Percentiles rank a stretch among this genome's conserved stretches.
Conservation (phyloP, 139 green algal species). For the Closterium sp. region DNA sequence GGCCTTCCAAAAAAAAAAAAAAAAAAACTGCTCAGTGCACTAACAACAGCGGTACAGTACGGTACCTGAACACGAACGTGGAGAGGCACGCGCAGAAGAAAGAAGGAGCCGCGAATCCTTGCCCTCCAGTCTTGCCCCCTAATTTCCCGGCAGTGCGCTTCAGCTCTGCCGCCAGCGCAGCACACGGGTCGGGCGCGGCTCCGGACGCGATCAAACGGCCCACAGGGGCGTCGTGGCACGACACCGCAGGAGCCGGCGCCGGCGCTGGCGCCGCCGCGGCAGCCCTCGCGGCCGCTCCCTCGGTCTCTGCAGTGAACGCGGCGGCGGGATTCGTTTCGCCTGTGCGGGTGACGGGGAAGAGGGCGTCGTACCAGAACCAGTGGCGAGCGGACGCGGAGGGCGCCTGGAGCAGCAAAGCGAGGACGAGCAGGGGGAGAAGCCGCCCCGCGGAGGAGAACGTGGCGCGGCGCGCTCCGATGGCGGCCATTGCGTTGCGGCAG, state of each 20-base stretch:
- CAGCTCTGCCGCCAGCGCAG: not conserved
- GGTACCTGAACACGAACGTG: not conserved
- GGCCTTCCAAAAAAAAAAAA: too few relatives aligned
- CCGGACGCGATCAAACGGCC: not conserved
- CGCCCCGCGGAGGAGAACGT: not conserved
- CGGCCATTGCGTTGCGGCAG: not conserved
- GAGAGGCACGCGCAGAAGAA: not conserved
- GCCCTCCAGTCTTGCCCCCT: not conserved
- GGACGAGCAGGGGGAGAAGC: not conserved
- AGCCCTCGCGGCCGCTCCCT: too few relatives aligned
- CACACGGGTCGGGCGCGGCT: not conserved
- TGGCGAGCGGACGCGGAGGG: not conserved
- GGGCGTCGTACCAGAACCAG: not conserved
- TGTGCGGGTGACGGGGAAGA: not conserved
- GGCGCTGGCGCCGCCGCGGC: too few relatives aligned
- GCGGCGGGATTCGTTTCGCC: too few relatives aligned
- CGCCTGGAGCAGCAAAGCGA: not conserved
- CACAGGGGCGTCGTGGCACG: not conserved
- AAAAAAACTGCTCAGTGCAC: not conserved
- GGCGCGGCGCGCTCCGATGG: not conserved
- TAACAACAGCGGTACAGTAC: not conserved
- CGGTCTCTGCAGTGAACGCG: too few relatives aligned
- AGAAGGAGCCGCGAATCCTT: not conserved
- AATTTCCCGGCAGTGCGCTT: not conserved
- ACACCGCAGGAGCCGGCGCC: not conserved